These are phyloP conservation scores for Alternaria ethzedia DNA, from an alignment of 2,329 filamentous ascomycete genomes.

Conservation along the genomic window DNA sequence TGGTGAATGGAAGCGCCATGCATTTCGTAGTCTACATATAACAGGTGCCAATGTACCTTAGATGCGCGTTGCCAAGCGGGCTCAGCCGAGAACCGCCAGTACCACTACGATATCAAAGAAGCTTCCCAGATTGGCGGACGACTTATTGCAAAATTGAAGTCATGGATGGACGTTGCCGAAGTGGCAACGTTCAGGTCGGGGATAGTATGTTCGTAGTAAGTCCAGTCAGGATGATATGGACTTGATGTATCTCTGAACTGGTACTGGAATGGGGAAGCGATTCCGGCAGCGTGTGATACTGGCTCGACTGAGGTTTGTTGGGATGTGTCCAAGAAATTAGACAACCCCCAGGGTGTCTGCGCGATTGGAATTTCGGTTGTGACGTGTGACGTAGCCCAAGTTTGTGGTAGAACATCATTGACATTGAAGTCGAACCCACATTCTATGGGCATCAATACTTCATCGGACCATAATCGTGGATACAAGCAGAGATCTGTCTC, in stretches of 20 bases:
- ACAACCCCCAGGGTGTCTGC: slow-evolving; percentile 30
- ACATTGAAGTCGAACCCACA: slow-evolving; percentile 31
- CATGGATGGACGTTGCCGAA: slow-evolving; percentile 47
- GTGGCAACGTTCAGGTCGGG: slow-evolving; percentile 45
- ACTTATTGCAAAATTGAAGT: slow-evolving; percentile 37
- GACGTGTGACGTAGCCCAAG: slow-evolving; percentile 27
- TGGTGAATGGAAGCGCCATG: neutral
- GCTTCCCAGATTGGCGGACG: slow-evolving; percentile 49
- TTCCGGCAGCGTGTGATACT: slow-evolving; percentile 20
- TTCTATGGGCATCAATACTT: slow-evolving; percentile 29
- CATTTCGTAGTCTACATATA: neutral
- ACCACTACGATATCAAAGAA: slow-evolving; percentile 51
- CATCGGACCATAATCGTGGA: slow-evolving; percentile 31
- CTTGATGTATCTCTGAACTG: slow-evolving; percentile 10
- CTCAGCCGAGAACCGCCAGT: slow-evolving; percentile 29
- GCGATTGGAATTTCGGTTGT: slow-evolving; percentile 20
- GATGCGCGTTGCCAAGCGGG: neutral
- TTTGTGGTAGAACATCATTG: slow-evolving; percentile 28
- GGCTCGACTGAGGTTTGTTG: slow-evolving; percentile 18
- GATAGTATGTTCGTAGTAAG: slow-evolving; percentile 54
- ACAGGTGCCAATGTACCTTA: neutral
- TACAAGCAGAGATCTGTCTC: slow-evolving; percentile 29
- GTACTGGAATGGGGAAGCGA: slow-evolving; percentile 33
- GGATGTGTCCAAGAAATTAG: slow-evolving; percentile 22
- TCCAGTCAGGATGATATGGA: slow-evolving; percentile 56